These are phyloP conservation scores for Ophiosphaerella korrae DNA, from an alignment of 2,329 filamentous ascomycete species.

Conservation along the genomic window DNA sequence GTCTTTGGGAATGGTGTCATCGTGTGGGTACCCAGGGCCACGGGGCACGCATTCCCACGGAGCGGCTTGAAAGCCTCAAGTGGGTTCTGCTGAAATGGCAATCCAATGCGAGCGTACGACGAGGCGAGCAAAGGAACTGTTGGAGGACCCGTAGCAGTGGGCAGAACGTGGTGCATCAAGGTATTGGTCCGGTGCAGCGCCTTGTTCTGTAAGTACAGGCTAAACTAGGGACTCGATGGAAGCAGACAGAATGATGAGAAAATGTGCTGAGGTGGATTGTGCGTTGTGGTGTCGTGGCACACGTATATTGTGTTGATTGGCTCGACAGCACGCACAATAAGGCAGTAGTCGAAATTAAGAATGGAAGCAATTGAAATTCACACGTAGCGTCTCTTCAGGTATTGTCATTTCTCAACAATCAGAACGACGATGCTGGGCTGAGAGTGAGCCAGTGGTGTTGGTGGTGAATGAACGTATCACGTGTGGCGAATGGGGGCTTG, in stretches of 20 bases:
- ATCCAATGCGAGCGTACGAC: slow-evolving; percentile 7
- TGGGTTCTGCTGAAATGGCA: background rate
- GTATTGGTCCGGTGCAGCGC: slow-evolving; percentile 1
- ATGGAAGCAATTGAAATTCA: background rate
- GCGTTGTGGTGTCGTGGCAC: slow-evolving; percentile 29
- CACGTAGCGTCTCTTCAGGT: background rate
- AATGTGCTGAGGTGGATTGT: slow-evolving; percentile 13
- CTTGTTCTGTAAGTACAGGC: background rate
- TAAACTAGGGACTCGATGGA: background rate
- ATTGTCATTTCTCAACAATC: background rate
- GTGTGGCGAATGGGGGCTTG: background rate
- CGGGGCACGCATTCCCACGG: slow-evolving; percentile 5
- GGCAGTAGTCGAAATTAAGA: slow-evolving; percentile 8
- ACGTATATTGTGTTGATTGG: slow-evolving; percentile 41
- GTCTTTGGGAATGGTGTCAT: slow-evolving; percentile 19
- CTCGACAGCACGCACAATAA: slow-evolving; percentile 15
- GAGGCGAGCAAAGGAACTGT: slow-evolving; percentile 9
- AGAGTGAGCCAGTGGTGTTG: background rate
- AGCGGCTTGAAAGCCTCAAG: background rate
- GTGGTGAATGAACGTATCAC: slow-evolving; percentile 1
- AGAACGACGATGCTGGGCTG: background rate
- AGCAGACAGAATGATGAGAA: background rate
- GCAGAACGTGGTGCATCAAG: slow-evolving; percentile 16
- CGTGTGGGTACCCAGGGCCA: slow-evolving; percentile 6
- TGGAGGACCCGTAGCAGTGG: slow-evolving; percentile 12